Evolutionary conservation across 768 basidiomycete genomes (phyloP), one percentile per base, ranked within the genome.

Genomic region (Cubamyces lactineus): DNA sequence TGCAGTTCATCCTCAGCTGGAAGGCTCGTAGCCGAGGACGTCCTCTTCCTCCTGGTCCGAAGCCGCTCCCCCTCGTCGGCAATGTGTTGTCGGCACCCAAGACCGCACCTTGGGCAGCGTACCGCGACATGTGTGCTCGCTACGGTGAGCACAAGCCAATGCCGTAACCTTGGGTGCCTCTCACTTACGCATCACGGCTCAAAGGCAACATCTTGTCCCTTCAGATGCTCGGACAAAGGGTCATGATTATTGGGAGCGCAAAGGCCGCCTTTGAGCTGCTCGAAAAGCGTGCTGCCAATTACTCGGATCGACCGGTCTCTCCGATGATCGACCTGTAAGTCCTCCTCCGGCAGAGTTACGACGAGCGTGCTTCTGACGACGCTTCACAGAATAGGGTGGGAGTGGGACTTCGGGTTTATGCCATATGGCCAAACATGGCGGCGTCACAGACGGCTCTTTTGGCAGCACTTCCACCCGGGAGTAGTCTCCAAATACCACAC

Each of bases 391-490:
- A 64, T 53, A 52, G 80, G 81, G 30, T 78, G 80, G 70, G 79
- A 79, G 2, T 78, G 75, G 67, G 73, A 72, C 24, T 74, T 82
- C 52, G 72, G 72, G 1, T 66, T 76, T 40, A 75, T 80, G 74
- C 72, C 71, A 3, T 82, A 82, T 46, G 77, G 77, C 21, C 69
- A 74, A 40, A 40, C 38, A 9, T 82, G 82, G 82, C 77, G 72
- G 50, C 71, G 73, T 11, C 75, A 76, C 24, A 75, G 82, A 11
- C 72, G 76, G 16, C 51, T 76, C 11, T 80, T 83, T 64, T 73
- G 76, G 39, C 68, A 77, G 49, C 75, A 81, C 56, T 78, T 82
- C 61, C 75, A 78, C 53, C 65, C 70, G 1, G 67, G 70, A 24
- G 76, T 77, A 1, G 66, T 72, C 0, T 54, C 57, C 17, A 61